Evolutionary conservation across 75 land plant species (phyloP).

Genomic region (Azolla pinnata): DNA sequence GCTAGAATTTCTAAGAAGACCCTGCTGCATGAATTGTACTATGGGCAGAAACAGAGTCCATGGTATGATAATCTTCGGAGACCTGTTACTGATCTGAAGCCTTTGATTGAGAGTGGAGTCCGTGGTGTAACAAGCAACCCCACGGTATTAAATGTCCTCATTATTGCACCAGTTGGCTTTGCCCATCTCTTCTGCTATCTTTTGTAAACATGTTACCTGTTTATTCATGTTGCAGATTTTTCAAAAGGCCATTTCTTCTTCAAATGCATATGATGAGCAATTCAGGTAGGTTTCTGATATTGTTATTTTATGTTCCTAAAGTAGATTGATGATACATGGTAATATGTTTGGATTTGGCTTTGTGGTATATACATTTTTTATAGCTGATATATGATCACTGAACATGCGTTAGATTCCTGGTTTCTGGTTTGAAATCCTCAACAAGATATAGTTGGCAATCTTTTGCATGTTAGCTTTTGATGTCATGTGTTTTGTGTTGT

Average conservation of each 20-base stretch:
- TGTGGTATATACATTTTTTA: too few relatives aligned
- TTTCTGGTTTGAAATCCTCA: too few relatives aligned
- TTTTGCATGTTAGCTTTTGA: too few relatives aligned
- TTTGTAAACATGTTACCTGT: background rate
- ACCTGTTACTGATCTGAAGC: conserved; percentile 83
- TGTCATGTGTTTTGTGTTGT: too few relatives aligned
- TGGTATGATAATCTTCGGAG: conserved; percentile 97
- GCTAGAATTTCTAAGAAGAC: conserved; percentile 40
- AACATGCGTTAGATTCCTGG: too few relatives aligned
- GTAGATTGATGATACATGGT: too few relatives aligned
- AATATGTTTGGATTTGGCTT: too few relatives aligned
- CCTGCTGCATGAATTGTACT: conserved; percentile 82
- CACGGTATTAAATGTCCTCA: conserved; percentile 31
- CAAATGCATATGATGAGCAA: conserved; percentile 87
- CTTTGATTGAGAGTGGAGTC: conserved; percentile 79
- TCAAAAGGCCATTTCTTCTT: conserved; percentile 89
- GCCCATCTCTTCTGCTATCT: background rate
- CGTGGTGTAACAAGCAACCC: conserved; percentile 99
- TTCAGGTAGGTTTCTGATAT: conserved; percentile 68
- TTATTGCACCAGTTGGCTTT: background rate
- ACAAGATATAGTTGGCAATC: too few relatives aligned
- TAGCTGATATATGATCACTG: too few relatives aligned
- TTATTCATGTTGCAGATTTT: conserved; percentile 57
- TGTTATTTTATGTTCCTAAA: too few relatives aligned
- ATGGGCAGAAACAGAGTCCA: conserved; percentile 80